Percentiles rank a stretch among this genome's conserved stretches.
Conservation (phyloP, 257 asterid genomes). For the Misopates orontium region DNA sequence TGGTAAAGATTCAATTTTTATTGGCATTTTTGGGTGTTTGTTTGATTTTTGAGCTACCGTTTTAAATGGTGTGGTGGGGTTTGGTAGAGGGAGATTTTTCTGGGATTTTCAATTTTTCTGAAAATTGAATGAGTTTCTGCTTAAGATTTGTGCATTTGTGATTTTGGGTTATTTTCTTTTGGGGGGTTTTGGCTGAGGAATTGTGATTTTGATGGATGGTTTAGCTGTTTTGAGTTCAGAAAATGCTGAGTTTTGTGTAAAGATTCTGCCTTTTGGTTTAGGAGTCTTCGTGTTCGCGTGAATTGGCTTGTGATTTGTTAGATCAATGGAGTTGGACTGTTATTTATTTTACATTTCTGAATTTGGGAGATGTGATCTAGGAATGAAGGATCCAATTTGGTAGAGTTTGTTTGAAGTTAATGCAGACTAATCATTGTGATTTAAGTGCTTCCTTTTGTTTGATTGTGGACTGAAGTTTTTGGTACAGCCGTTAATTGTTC, state of each 20-base stretch:
- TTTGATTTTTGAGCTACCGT: constrained; percentile 25
- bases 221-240: constrained; percentile 22
- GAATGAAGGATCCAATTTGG: constrained; percentile 28
- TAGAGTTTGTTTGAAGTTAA: constrained; percentile 14
- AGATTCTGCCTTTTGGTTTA: constrained; percentile 16
- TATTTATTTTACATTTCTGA: background rate
- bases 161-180: constrained; percentile 25
- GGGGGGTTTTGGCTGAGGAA: constrained; percentile 1
- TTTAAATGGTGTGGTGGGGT: constrained; percentile 28
- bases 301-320: constrained; percentile 23
- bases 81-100: constrained; percentile 7
- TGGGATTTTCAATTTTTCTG: background rate
- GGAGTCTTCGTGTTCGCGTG: constrained; percentile 20
- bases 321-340: background rate
- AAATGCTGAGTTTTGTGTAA: constrained; percentile 16
- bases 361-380: constrained; percentile 17
- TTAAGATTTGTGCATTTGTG: constrained; percentile 20
- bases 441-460: constrained; percentile 6
- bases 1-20: constrained; percentile 29
- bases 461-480: background rate
- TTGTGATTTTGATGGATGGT: constrained; percentile 21
- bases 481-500: background rate
- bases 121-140: background rate
- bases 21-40: constrained; percentile 18
- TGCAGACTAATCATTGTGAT: constrained; percentile 12